phyloP scores from a whole-genome alignment of 225 moss, liverwort and hornwort species.

The Physcomitrium patens region DNA sequence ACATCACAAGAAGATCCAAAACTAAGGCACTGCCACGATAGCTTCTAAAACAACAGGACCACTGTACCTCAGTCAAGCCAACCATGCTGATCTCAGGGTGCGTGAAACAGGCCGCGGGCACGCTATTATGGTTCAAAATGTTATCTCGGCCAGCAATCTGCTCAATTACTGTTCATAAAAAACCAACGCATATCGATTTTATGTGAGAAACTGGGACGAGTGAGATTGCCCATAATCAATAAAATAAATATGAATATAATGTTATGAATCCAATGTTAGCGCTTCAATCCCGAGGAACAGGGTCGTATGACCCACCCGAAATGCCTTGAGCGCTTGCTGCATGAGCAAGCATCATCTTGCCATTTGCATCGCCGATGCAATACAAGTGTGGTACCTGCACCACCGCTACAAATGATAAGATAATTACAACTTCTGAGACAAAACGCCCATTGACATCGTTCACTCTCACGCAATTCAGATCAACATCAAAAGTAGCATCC shows the following conservation, averaged over 20 bases:
- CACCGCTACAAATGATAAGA: slow-evolving; percentile 19
- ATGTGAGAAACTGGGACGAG: neutral
- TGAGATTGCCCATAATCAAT: neutral
- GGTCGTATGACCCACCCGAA: slow-evolving; percentile 62
- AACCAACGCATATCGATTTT: neutral
- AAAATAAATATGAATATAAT: neutral
- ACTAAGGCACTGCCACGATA: neutral
- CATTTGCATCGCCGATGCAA: slow-evolving; percentile 99
- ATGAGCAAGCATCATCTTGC: slow-evolving; percentile 99
- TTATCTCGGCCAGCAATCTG: slow-evolving; percentile 91
- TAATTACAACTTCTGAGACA: neutral
- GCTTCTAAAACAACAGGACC: neutral
- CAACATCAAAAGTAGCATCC: neutral
- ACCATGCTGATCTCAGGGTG: slow-evolving; percentile 99
- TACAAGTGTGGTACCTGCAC: slow-evolving; percentile 80
- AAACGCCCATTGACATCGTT: neutral
- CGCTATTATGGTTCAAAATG: slow-evolving; percentile 91
- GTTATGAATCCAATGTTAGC: neutral
- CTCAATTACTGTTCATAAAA: slow-evolving; percentile 72
- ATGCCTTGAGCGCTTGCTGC: slow-evolving; percentile 99
- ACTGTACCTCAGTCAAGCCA: slow-evolving; percentile 82
- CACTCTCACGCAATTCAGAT: slow-evolving; percentile 6
- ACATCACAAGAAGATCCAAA: neutral
- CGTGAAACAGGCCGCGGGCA: slow-evolving; percentile 98
- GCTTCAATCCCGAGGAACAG: neutral